These are phyloP conservation scores for Lactuca sativa DNA, from an alignment of 129 eudicot genomes.

Conservation along the genomic window DNA sequence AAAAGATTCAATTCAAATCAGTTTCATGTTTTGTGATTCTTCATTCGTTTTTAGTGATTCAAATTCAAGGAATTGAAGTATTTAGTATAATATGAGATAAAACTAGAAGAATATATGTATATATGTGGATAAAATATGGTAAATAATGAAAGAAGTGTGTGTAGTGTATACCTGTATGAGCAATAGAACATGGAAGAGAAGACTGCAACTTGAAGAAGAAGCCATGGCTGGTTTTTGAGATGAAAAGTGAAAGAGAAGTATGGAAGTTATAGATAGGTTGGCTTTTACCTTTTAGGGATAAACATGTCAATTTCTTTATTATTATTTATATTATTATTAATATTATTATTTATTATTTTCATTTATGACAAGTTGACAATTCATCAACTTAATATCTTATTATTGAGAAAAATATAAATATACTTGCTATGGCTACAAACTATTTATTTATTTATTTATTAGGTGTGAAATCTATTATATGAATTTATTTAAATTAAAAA, in stretches of 20 bases:
- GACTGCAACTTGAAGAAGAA: slow-evolving; percentile 18
- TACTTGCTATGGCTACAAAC: too few species aligned
- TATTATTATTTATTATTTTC: background rate
- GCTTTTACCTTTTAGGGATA: background rate
- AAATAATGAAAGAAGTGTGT: background rate
- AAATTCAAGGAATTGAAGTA: background rate
- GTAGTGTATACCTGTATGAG: slow-evolving; percentile 39
- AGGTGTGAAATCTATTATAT: too few species aligned
- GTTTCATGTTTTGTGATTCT: background rate
- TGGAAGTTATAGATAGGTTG: slow-evolving; percentile 26
- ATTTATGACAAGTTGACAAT: too few species aligned
- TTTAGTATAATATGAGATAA: background rate
- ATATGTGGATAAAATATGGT: background rate
- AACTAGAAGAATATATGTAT: background rate
- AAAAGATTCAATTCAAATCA: slow-evolving; percentile 7
- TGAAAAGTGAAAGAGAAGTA: slow-evolving; percentile 19
- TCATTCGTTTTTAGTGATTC: background rate
- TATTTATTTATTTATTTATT: too few species aligned
- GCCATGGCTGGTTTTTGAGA: slow-evolving; percentile 37
- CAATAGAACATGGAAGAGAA: slow-evolving; percentile 34
- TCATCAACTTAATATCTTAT: too few species aligned
- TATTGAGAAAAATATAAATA: too few species aligned
- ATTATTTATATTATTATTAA: background rate
- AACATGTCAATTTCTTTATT: slow-evolving; percentile 14
- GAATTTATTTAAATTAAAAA: too few species aligned